Evolutionary conservation across 305 asterid genomes (phyloP).

Genomic region (Coffea humblotiana): DNA sequence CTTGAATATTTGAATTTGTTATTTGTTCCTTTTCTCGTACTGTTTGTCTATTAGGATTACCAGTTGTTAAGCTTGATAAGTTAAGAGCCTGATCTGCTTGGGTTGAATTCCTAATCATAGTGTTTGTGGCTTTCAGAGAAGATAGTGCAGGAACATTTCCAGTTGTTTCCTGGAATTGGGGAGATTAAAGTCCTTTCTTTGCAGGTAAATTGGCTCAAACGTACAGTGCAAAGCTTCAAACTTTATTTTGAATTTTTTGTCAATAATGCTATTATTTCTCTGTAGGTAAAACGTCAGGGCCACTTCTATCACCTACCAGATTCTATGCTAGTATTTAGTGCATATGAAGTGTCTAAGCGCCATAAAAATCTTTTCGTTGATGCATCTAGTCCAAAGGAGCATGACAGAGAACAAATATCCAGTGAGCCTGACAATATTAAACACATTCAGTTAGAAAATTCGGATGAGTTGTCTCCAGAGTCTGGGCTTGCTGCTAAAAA

Average conservation of each 20-base stretch:
- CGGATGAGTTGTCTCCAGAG: conserved; percentile 17
- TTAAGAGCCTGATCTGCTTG: neutral
- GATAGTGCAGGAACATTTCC: conserved; percentile 45
- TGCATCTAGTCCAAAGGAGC: conserved; percentile 26
- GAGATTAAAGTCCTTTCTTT: conserved; percentile 45
- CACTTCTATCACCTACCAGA: conserved; percentile 60
- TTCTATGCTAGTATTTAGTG: conserved; percentile 48
- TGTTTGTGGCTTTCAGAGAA: conserved; percentile 44
- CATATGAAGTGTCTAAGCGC: conserved; percentile 37
- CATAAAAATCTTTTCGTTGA: conserved; percentile 54
- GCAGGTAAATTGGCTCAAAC: conserved; percentile 43
- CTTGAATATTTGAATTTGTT: neutral
- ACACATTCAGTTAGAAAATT: neutral
- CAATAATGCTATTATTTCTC: conserved; percentile 14
- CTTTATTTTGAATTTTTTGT: conserved; percentile 3
- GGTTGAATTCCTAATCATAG: neutral
- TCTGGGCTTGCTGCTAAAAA: conserved; percentile 30
- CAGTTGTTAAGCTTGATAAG: neutral
- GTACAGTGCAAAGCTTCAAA: neutral
- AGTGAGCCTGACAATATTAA: conserved; percentile 3
- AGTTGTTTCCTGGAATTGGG: conserved; percentile 48
- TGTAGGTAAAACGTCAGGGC: conserved; percentile 56
- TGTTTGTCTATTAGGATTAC: neutral
- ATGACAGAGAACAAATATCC: conserved; percentile 13
- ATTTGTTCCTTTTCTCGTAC: neutral